These are phyloP conservation scores for Trichosporon ovoides DNA, from an alignment of 1,284 basidiomycete species.

Conservation along the genomic window DNA sequence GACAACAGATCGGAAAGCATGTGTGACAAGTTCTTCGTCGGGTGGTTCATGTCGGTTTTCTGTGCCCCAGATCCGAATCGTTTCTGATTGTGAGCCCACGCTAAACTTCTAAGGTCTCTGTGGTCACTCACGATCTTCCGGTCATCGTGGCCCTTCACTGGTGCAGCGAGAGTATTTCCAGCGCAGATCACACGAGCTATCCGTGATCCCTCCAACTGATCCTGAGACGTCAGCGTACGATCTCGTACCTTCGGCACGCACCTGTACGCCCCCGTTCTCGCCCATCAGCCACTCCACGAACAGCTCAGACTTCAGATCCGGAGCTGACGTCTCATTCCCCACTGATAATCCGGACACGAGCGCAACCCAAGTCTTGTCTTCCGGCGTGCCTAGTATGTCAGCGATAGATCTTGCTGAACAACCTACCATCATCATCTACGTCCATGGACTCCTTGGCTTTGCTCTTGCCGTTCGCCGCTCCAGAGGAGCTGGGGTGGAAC, in stretches of 20 bases:
- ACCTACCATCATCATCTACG: conserved; percentile 14
- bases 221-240: conserved; percentile 45
- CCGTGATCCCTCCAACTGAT: conserved; percentile 60
- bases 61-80: conserved; percentile 44
- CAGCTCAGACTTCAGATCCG: conserved; percentile 70
- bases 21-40: conserved; percentile 63
- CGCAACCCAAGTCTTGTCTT: conserved; percentile 64
- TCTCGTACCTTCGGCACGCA: conserved; percentile 38
- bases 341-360: conserved; percentile 76
- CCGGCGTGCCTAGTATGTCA: conserved; percentile 35
- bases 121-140: conserved; percentile 55
- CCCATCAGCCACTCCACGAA: conserved; percentile 81
- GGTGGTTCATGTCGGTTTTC: conserved; percentile 61
- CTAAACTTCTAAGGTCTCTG: too few species aligned
- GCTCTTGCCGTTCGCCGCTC: conserved; percentile 43
- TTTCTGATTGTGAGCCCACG: conserved; percentile 43
- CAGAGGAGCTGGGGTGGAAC: conserved; percentile 28
- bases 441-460: conserved; percentile 38
- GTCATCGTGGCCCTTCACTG: conserved; percentile 53
- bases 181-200: conserved; percentile 79
- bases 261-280: conserved; percentile 64
- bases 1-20: conserved; percentile 66
- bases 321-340: conserved; percentile 54
- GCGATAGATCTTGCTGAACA: not conserved
- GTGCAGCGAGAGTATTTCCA: conserved; percentile 71